Percentiles rank a stretch among this genome's conserved stretches.
phyloP scores from a whole-genome alignment of 768 basidiomycete species.

The Macrolepiota dolichaula region DNA sequence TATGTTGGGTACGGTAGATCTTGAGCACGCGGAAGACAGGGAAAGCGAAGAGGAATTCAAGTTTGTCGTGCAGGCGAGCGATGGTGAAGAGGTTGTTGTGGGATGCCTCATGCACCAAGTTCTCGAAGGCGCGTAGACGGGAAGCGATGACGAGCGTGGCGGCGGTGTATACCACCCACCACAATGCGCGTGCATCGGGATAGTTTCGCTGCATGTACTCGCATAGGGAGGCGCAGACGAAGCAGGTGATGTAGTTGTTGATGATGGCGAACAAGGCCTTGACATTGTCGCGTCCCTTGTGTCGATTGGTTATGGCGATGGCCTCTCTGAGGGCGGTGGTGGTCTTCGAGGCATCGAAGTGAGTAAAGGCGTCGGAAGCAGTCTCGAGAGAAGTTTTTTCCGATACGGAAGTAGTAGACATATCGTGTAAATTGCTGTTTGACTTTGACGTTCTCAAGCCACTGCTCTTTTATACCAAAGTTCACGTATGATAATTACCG shows the following conservation, averaged over 20 bases:
- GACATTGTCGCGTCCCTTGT: conserved; percentile 5
- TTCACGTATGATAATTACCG: neutral
- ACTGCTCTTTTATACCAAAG: neutral
- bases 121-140: conserved; percentile 6
- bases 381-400: neutral
- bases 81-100: conserved; percentile 6
- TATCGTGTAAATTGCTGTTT: neutral
- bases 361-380: neutral
- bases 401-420: neutral
- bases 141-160: conserved; percentile 4
- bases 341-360: conserved; percentile 3
- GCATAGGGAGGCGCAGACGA: conserved; percentile 2
- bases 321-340: neutral
- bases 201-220: conserved; percentile 1
- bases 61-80: conserved; percentile 5
- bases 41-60: conserved; percentile 5
- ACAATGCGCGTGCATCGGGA: neutral
- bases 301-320: conserved; percentile 2
- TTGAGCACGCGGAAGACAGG: conserved; percentile 7
- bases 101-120: conserved; percentile 3
- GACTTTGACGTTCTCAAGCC: neutral
- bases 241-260: conserved; percentile 8
- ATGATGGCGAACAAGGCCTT: neutral
- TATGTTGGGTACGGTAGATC: conserved; percentile 6
- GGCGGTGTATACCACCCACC: neutral